These are phyloP conservation scores for Eremothecium coryli DNA, from an alignment of 1,139 yeast species.

Conservation along the genomic window DNA sequence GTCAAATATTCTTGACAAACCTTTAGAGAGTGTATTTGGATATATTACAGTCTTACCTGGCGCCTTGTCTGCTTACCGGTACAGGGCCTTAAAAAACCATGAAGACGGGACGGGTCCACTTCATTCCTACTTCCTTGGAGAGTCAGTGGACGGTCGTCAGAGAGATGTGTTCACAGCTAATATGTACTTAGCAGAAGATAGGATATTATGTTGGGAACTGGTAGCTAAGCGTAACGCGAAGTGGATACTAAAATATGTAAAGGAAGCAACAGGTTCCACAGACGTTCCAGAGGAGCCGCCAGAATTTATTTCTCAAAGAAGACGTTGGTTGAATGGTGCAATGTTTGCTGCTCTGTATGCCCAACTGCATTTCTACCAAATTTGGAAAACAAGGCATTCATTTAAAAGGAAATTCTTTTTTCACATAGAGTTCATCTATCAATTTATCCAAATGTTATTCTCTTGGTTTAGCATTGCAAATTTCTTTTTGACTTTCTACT, in stretches of 20 bases:
- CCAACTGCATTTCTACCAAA: constrained; percentile 63
- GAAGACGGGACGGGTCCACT: constrained; percentile 91
- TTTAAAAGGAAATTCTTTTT: constrained; percentile 63
- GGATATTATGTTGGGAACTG: constrained; percentile 94
- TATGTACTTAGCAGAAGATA: constrained; percentile 96
- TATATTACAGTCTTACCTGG: constrained; percentile 93
- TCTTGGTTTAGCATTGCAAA: constrained; percentile 87
- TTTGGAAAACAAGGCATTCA: constrained; percentile 86
- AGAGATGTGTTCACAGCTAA: constrained; percentile 88
- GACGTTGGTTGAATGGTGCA: constrained; percentile 98
- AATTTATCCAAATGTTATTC: constrained; percentile 62
- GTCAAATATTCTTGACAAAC: constrained; percentile 92
- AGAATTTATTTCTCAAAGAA: constrained; percentile 87
- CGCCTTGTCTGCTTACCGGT: constrained; percentile 90
- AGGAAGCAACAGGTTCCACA: constrained; percentile 91
- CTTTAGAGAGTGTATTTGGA: constrained; percentile 87
- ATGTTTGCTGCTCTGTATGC: constrained; percentile 91
- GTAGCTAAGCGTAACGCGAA: constrained; percentile 79
- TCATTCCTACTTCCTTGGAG: constrained; percentile 83
- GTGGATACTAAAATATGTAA: constrained; percentile 91
- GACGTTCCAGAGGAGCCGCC: constrained; percentile 91
- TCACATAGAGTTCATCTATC: constrained; percentile 77
- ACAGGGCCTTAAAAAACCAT: constrained; percentile 74
- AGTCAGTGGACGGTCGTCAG: constrained; percentile 46
- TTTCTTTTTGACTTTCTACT: constrained; percentile 84